phyloP scores from a whole-genome alignment of 441 rosid species.

The Populus trichocarpa region DNA sequence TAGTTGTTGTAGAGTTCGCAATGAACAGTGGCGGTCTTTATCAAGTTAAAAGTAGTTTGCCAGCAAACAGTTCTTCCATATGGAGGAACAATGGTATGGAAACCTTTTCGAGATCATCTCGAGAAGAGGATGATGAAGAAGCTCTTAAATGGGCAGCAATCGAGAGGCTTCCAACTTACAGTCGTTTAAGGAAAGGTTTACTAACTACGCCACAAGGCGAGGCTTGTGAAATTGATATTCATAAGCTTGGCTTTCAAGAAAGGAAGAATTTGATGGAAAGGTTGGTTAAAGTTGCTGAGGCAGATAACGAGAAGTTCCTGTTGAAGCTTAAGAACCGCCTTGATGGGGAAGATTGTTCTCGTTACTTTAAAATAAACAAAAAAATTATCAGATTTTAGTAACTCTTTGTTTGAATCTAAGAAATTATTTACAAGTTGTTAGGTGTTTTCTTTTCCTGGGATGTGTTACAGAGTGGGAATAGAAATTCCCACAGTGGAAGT shows the following conservation, averaged over 20 bases:
- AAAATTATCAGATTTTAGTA: not conserved
- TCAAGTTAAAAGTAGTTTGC: not conserved
- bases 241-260: constrained; percentile 43
- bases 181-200: constrained; percentile 51
- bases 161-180: constrained; percentile 54
- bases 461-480: constrained; percentile 46
- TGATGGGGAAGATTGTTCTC: constrained; percentile 32
- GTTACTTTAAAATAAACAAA: not conserved
- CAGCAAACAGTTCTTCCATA: constrained; percentile 4
- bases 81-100: constrained; percentile 34
- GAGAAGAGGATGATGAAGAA: constrained; percentile 57
- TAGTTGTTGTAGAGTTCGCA: not conserved
- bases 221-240: constrained; percentile 34
- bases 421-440: not conserved
- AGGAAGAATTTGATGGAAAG: constrained; percentile 50
- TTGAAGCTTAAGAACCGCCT: constrained; percentile 54
- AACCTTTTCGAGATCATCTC: constrained; percentile 37
- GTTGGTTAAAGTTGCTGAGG: constrained; percentile 44
- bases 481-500: constrained; percentile 63
- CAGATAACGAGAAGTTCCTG: constrained; percentile 55
- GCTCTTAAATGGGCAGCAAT: constrained; percentile 68
- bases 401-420: not conserved
- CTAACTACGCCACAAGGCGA: constrained; percentile 26
- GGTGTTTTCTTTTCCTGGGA: not conserved
- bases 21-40: not conserved